Evolutionary conservation across 148 eudicot genomes (phyloP), one percentile per base, ranked within the genome.

Genomic region (Persicaria maculosa): DNA sequence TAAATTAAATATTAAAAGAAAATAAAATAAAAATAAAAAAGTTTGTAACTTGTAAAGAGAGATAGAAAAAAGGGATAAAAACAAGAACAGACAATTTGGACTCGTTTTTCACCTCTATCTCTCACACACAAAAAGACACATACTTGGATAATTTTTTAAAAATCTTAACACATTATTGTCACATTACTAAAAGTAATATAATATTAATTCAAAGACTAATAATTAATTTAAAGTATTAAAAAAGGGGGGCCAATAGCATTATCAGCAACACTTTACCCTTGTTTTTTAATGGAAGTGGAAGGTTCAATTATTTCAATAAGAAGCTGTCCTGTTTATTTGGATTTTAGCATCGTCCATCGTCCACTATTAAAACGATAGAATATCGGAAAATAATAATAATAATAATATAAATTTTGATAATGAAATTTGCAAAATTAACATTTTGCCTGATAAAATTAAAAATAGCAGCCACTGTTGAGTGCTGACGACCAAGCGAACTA

Each of bases 401-500:
- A 55, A 17, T 31, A 31, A 31, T 31, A 31, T 31, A 31, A 31
- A 31, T 0, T 31, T 20, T 57, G 25, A 57, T 59, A 20, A 25
- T 2, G 16, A 36, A 59, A 59, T 22, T 59, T 25, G 67, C 67
- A 22, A 8, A 20, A 19, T 57, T 19, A 17, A 19, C 55, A 52
- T 52, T 15, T 52, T 7, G 64, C 10, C 8, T 25, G 67, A 20
- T 15, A 11, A 59, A 59, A 20, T 15, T 5, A 59, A 59, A 17
- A 22, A 12, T 20, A 5, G 43, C 40, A 1, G 67, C 40, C 67
- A 59, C 10, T 59, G 67, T 15, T 59, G 67, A 59, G 22, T 59
- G 67, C 67, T 59, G 67, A 59, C 67, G 67, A 40, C 11, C 67
- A 59, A 59, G 67, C 67, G 8, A 59, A 59, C 67, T 25, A 8